Evolutionary conservation across 2,329 filamentous ascomycete genomes (phyloP).

Genomic region (Xylariaceae sp.): DNA sequence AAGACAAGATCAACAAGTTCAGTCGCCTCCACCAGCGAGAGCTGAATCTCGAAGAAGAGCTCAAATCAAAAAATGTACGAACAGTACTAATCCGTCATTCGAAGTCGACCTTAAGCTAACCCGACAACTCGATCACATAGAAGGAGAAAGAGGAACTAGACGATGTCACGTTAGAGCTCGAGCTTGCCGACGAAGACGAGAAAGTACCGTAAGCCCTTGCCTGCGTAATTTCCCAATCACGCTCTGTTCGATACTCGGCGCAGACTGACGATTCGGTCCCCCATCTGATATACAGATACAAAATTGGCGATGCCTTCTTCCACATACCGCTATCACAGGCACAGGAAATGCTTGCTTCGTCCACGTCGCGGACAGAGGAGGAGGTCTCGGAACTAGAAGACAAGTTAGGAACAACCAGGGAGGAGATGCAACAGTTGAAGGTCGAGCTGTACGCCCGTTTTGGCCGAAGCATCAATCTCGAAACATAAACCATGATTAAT

Average conservation of each 20-base stretch:
- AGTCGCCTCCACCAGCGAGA: slow-evolving; percentile 92
- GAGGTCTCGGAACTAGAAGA: slow-evolving; percentile 80
- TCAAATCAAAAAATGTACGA: slow-evolving; percentile 76
- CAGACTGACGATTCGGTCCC: slow-evolving; percentile 5
- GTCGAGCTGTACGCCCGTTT: slow-evolving; percentile 93
- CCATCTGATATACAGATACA: slow-evolving; percentile 70
- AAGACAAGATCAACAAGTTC: slow-evolving; percentile 99
- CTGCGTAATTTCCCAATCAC: background rate
- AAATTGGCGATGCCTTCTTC: slow-evolving; percentile 95
- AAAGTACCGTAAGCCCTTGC: slow-evolving; percentile 75
- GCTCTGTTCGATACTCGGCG: background rate
- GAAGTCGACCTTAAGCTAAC: slow-evolving; percentile 28
- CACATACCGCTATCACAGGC: slow-evolving; percentile 83
- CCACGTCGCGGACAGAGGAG: slow-evolving; percentile 75
- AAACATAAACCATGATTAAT: slow-evolving; percentile 72
- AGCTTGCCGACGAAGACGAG: slow-evolving; percentile 94
- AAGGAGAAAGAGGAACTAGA: slow-evolving; percentile 99
- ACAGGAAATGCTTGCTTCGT: slow-evolving; percentile 78
- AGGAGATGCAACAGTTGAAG: slow-evolving; percentile 90
- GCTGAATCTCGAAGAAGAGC: slow-evolving; percentile 75
- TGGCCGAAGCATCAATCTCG: slow-evolving; percentile 94
- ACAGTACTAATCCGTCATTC: background rate
- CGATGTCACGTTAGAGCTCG: slow-evolving; percentile 87
- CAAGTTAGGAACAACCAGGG: slow-evolving; percentile 73
- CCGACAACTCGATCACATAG: slow-evolving; percentile 53